Evolutionary conservation across 495 filamentous ascomycete genomes (phyloP).

Genomic region (Elaphomyces granulatus): DNA sequence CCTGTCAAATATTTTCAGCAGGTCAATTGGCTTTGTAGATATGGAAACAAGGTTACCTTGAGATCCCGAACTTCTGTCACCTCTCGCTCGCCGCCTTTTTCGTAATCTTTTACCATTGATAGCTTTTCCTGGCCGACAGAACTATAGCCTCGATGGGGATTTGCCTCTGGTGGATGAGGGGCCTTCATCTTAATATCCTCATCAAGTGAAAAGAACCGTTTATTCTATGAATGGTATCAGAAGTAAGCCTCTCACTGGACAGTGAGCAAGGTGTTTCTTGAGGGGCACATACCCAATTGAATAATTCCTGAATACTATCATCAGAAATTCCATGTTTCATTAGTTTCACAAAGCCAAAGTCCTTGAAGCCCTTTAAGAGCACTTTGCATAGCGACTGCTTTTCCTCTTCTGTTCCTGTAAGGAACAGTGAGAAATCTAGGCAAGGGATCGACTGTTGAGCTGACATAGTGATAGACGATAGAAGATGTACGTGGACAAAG

Average conservation of each 20-base stretch:
- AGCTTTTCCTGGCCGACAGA: slow-evolving; percentile 1
- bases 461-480: no score
- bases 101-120: neutral
- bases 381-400: no score
- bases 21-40: neutral
- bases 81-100: slow-evolving; percentile 1
- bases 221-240: no score
- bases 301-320: slow-evolving; percentile 6
- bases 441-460: no score
- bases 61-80: slow-evolving; percentile 3
- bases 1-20: slow-evolving; percentile 14
- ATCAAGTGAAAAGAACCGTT: slow-evolving; percentile 22
- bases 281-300: slow-evolving; percentile 6
- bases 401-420: no score
- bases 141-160: slow-evolving; percentile 1
- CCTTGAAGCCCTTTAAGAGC: slow-evolving; percentile 6
- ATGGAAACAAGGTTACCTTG: slow-evolving; percentile 3
- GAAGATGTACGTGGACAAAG: no score
- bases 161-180: neutral
- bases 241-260: no score
- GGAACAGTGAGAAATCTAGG: no score
- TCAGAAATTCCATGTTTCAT: slow-evolving; percentile 6
- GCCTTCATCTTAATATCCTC: slow-evolving; percentile 29
- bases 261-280: no score
- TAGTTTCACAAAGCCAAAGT: slow-evolving; percentile 8